Evolutionary conservation across 2,329 filamentous ascomycete species (phyloP), one percentile per base, ranked within the genome.

Genomic region (Botryosphaeria dothidea): DNA sequence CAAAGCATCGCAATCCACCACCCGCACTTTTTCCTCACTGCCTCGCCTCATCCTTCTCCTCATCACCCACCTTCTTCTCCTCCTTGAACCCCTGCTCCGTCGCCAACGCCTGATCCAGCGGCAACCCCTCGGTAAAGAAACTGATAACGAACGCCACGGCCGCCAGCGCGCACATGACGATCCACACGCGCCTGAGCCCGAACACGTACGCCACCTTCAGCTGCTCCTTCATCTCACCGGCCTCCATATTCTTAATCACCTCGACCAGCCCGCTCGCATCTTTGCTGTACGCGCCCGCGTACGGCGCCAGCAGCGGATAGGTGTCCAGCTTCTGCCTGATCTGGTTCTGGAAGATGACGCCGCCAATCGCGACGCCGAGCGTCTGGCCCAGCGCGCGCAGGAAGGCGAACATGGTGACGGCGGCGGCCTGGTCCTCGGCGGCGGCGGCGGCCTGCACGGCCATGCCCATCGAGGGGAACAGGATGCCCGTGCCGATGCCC

Each of bases 321-420:
- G 74, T 78, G 15, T 79, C 68, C 49, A 90, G 74, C 66, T 85
- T 83, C 49, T 75, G 76, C 62, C 78, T 79, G 76, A 89, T 85
- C 65, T 82, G 81, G 68, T 91, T 92, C 74, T 92, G 88, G 77
- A 92, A 91, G 62, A 90, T 83, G 34, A 89, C 87, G 3, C 89
- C 88, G 1, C 87, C 86, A 60, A 90, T 81, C 1, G 89, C 88
- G 2, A 91, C 86, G 25, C 89, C 89, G 9, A 91, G 76, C 0
- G 85, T 82, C 72, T 90, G 87, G 0, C 89, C 89, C 25, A 91
- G 83, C 1, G 85, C 83, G 15, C 88, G 84, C 69, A 88, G 83
- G 79, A 92, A 92, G 62, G 84, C 85, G 76, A 88, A 90, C 79
- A 91, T 85, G 11, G 85, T 88, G 0, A 84, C 83, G 0, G 86